Evolutionary conservation across 306 rosid genomes (phyloP).

Genomic region (Hippophae gyantsensis): DNA sequence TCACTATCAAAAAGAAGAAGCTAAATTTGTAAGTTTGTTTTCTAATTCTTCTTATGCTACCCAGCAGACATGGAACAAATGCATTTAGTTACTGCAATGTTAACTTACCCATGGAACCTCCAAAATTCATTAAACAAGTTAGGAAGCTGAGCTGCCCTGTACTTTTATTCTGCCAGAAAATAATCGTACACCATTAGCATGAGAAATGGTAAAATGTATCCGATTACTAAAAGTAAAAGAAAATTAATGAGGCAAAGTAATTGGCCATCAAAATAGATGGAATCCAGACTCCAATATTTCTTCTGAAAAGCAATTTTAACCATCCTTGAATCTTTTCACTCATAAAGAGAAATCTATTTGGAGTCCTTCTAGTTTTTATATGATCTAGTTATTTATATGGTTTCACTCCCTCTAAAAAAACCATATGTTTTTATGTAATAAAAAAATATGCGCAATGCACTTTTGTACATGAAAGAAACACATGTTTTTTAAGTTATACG

Average conservation of each 20-base stretch:
- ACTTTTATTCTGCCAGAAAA: conserved; percentile 69
- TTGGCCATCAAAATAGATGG: too few relatives aligned
- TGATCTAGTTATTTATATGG: too few relatives aligned
- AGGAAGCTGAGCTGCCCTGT: conserved; percentile 97
- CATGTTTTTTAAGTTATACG: too few relatives aligned
- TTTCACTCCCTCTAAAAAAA: too few relatives aligned
- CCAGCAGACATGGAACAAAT: conserved; percentile 3
- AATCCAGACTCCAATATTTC: neutral
- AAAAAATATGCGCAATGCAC: too few relatives aligned
- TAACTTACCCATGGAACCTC: conserved; percentile 78
- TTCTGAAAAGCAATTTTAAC: neutral
- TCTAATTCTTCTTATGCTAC: neutral
- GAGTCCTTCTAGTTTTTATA: too few relatives aligned
- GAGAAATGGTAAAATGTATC: too few relatives aligned
- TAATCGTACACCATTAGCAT: conserved; percentile 13
- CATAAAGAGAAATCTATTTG: neutral
- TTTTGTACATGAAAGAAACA: too few relatives aligned
- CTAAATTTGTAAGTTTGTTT: conserved; percentile 3
- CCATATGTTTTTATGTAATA: too few relatives aligned
- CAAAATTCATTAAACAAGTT: conserved; percentile 84
- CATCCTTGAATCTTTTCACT: neutral
- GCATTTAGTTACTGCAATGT: conserved; percentile 14
- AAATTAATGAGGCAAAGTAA: too few relatives aligned
- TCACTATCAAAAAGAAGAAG: conserved; percentile 47
- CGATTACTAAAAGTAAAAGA: too few relatives aligned